Conservation (phyloP, 169 alveolate species). For the Besnoitia besnoiti region DNA sequence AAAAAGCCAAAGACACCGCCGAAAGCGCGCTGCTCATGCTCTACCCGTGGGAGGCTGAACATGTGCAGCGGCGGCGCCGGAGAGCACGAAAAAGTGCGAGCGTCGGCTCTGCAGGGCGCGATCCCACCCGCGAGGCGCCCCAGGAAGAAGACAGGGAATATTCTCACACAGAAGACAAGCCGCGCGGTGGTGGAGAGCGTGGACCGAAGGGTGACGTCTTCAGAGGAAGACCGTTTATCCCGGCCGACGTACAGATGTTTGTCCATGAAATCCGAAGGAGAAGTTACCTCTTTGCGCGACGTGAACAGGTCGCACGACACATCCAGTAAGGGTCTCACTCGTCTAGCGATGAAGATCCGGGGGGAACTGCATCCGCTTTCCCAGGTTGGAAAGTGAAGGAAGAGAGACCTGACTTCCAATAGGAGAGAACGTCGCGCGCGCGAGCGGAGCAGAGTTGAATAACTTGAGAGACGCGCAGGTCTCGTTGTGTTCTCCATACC, state of each 20-base stretch:
- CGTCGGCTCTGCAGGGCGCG: not conserved
- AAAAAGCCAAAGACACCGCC: not conserved
- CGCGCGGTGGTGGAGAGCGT: not conserved
- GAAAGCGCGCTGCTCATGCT: not conserved
- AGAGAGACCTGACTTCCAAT: too few relatives aligned
- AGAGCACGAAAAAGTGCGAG: not conserved
- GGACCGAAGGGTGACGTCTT: not conserved
- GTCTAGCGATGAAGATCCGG: too few relatives aligned
- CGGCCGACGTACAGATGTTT: not conserved
- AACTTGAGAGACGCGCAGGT: too few relatives aligned
- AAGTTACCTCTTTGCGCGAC: not conserved
- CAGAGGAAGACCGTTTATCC: not conserved
- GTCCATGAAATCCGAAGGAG: conserved; percentile 18
- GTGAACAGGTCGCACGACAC: not conserved
- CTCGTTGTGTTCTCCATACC: too few relatives aligned
- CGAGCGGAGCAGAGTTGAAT: too few relatives aligned
- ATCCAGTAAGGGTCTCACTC: not conserved
- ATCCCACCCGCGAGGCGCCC: not conserved
- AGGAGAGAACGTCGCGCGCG: too few relatives aligned
- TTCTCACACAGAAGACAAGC: not conserved
- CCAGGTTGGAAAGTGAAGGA: too few relatives aligned
- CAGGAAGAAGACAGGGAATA: not conserved
- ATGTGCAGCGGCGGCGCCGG: not conserved
- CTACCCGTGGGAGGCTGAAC: conserved; percentile 20
- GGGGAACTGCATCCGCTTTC: too few relatives aligned